Conservation (phyloP, 768 basidiomycete genomes). For the Lactarius hatsudake region DNA sequence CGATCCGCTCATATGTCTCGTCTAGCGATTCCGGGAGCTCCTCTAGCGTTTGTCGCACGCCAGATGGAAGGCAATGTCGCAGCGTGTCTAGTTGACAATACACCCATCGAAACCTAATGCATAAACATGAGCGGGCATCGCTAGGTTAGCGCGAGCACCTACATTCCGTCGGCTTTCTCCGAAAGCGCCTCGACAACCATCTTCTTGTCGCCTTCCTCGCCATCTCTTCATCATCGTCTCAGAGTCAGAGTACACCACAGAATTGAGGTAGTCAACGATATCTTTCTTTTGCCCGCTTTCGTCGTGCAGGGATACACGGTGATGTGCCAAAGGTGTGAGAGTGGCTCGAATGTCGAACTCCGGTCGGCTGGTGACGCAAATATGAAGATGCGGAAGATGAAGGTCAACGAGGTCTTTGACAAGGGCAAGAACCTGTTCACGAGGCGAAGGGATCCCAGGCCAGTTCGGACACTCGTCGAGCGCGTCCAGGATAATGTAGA, state of each 20-base stretch:
- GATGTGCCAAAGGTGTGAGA: neutral
- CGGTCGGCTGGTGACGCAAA: neutral
- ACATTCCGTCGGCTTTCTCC: neutral
- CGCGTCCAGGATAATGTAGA: neutral
- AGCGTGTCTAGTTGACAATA: neutral
- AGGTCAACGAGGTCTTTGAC: neutral
- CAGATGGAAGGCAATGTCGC: neutral
- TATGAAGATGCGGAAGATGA: neutral
- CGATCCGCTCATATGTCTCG: neutral
- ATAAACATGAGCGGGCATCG: neutral
- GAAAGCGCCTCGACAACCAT: neutral
- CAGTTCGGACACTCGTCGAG: neutral
- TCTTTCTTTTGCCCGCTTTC: neutral
- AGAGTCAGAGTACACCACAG: neutral
- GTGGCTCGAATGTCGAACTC: neutral
- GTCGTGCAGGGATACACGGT: neutral
- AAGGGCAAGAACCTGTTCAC: neutral
- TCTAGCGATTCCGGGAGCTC: neutral
- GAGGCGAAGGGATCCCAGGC: neutral
- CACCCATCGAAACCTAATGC: neutral
- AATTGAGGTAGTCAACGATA: neutral
- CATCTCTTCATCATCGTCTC: neutral
- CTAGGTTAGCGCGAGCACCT: neutral
- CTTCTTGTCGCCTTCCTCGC: neutral
- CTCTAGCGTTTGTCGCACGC: neutral